A percentile compares a stretch with the other conserved stretches of the same genome.
These are phyloP conservation scores for Alternaria metachromatica DNA, from an alignment of 2,329 filamentous ascomycete species.

Conservation along the genomic window DNA sequence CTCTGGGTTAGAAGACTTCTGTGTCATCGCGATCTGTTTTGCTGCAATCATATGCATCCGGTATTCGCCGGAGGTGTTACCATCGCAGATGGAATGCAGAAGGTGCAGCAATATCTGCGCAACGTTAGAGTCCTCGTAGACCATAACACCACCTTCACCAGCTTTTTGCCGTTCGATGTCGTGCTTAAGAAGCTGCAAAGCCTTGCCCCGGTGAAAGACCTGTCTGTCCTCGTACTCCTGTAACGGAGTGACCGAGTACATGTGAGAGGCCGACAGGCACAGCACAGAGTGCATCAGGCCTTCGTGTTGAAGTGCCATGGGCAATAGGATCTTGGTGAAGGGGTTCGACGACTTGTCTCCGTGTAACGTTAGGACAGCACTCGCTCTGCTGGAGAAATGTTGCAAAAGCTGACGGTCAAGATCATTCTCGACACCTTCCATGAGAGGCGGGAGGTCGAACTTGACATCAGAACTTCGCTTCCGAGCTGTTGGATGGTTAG, in stretches of 20 bases:
- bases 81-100: slow-evolving; percentile 67
- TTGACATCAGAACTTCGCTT: slow-evolving; percentile 47
- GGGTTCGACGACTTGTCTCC: slow-evolving; percentile 77
- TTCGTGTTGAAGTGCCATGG: slow-evolving; percentile 78
- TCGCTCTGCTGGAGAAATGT: slow-evolving; percentile 81
- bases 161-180: slow-evolving; percentile 49
- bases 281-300: slow-evolving; percentile 92
- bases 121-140: slow-evolving; percentile 64
- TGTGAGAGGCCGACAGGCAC: slow-evolving; percentile 80
- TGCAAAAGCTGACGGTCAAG: slow-evolving; percentile 82
- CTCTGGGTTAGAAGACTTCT: slow-evolving; percentile 67
- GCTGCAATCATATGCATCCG: slow-evolving; percentile 80
- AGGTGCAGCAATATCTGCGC: slow-evolving; percentile 66
- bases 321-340: slow-evolving; percentile 83
- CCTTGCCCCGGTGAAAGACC: slow-evolving; percentile 44
- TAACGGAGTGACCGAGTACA: slow-evolving; percentile 60
- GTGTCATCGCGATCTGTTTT: slow-evolving; percentile 68
- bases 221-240: slow-evolving; percentile 61
- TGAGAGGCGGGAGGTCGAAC: slow-evolving; percentile 65
- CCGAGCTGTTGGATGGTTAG: slow-evolving; percentile 38
- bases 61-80: slow-evolving; percentile 72
- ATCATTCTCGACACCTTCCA: slow-evolving; percentile 80
- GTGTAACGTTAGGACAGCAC: slow-evolving; percentile 81
- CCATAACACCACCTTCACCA: slow-evolving; percentile 45
- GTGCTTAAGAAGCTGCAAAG: slow-evolving; percentile 59